Evolutionary conservation across 768 basidiomycete genomes (phyloP).

Genomic region (Mycena rosella): DNA sequence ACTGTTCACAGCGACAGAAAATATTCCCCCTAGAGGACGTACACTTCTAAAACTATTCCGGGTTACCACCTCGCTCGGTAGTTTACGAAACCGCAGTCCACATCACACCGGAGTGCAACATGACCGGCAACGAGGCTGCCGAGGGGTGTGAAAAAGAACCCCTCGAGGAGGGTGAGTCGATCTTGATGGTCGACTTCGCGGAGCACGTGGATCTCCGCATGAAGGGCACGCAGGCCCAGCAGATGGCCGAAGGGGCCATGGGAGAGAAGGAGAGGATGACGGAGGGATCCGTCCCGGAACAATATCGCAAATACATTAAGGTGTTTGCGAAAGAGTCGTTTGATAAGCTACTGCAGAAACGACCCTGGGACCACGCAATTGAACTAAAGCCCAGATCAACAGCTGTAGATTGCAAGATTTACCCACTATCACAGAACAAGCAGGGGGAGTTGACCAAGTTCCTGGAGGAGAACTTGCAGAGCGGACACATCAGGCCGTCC

Average conservation of each 20-base stretch:
- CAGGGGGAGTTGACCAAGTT: slow-evolving; percentile 44
- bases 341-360: not conserved
- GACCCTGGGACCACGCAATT: slow-evolving; percentile 52
- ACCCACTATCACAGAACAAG: slow-evolving; percentile 49
- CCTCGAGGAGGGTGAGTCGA: slow-evolving; percentile 1
- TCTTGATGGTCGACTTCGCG: slow-evolving; percentile 17
- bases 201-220: not conserved
- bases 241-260: slow-evolving; percentile 21
- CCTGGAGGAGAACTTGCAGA: slow-evolving; percentile 44
- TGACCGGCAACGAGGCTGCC: not conserved
- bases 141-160: no score
- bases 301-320: not conserved
- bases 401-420: slow-evolving; percentile 49
- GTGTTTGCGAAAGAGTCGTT: not conserved
- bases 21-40: no score
- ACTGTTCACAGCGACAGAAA: no score
- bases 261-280: not conserved
- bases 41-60: no score
- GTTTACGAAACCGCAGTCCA: no score
- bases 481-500: slow-evolving; percentile 40
- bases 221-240: slow-evolving; percentile 10
- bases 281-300: no score
- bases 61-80: no score
- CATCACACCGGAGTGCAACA: slow-evolving; percentile 24
- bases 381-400: slow-evolving; percentile 45